phyloP scores from a whole-genome alignment of 129 eudicot species.

The Silybum marianum region DNA sequence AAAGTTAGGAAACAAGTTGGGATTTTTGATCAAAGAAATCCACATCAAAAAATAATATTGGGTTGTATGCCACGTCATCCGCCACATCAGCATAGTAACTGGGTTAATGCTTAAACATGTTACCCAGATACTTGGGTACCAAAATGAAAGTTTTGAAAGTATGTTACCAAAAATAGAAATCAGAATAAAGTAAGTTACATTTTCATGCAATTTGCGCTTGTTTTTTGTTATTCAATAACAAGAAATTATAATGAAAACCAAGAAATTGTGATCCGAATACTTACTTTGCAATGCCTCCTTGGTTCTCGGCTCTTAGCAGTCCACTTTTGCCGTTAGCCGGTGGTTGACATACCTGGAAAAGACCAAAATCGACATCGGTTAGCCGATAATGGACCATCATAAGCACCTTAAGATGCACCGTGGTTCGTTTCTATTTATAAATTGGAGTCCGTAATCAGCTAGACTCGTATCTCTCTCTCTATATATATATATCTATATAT shows the following conservation, averaged over 20 bases:
- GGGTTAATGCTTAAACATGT: neutral
- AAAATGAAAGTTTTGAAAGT: neutral
- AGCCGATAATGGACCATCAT: neutral
- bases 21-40: neutral
- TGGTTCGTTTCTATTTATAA: neutral
- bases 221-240: neutral
- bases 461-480: neutral
- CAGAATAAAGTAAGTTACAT: neutral
- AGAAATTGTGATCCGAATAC: neutral
- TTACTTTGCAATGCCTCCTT: conserved; percentile 43
- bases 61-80: neutral
- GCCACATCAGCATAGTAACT: neutral
- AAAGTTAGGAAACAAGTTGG: conserved; percentile 9
- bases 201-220: neutral
- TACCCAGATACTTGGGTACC: neutral
- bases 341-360: conserved; percentile 44
- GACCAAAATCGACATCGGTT: conserved; percentile 7
- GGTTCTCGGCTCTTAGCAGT: conserved; percentile 52
- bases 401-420: neutral
- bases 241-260: neutral
- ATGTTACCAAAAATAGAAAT: neutral
- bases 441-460: neutral
- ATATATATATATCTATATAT: no score
- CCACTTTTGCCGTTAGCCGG: conserved; percentile 58
- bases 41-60: neutral